phyloP scores from a whole-genome alignment of 257 asterid genomes.

The Lycium barbarum region DNA sequence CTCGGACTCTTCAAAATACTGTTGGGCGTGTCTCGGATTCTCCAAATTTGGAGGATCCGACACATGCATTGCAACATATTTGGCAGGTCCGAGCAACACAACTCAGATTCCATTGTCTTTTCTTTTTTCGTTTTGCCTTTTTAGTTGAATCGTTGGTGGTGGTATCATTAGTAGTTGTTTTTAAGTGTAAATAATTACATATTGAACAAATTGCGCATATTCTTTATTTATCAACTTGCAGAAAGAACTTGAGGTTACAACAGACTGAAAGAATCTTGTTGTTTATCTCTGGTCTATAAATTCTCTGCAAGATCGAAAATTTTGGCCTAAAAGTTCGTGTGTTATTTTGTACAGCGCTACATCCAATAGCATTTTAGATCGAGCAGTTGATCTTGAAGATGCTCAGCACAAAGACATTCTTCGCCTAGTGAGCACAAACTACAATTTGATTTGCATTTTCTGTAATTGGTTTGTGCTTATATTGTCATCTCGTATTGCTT shows the following conservation, averaged over 20 bases:
- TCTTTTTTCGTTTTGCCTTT: too few relatives aligned
- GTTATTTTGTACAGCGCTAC: slow-evolving; percentile 53
- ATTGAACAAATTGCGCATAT: neutral
- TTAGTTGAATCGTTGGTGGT: too few relatives aligned
- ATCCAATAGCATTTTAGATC: slow-evolving; percentile 75
- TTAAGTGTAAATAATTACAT: neutral
- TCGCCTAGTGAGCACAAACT: slow-evolving; percentile 58
- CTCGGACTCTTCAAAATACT: too few relatives aligned
- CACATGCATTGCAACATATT: too few relatives aligned
- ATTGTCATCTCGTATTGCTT: neutral
- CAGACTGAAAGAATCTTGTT: neutral
- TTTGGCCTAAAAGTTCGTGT: neutral
- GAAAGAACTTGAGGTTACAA: neutral
- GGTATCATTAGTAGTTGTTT: neutral
- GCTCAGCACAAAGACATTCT: slow-evolving; percentile 72
- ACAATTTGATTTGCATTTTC: neutral
- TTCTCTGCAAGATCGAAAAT: neutral
- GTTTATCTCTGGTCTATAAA: too few relatives aligned
- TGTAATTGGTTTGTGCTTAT: neutral
- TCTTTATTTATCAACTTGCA: neutral
- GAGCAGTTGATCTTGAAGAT: slow-evolving; percentile 72
- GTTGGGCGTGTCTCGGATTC: too few relatives aligned
- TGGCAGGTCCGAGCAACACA: too few relatives aligned
- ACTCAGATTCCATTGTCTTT: too few relatives aligned
- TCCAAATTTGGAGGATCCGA: too few relatives aligned